Conservation (phyloP, 805 yeast species). For the Starmerella sirachaensis region DNA sequence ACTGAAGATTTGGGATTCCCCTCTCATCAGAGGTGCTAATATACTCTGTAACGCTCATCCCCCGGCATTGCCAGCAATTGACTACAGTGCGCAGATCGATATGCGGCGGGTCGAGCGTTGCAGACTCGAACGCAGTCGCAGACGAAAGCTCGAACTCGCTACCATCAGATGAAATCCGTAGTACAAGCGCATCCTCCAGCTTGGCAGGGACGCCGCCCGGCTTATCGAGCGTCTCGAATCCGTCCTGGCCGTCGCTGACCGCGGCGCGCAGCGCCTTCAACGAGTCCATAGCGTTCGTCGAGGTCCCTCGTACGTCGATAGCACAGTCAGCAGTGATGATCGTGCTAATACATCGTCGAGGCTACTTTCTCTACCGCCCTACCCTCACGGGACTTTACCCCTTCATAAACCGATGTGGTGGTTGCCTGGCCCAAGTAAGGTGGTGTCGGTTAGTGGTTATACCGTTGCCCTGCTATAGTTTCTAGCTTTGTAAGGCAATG, state of each 20-base stretch:
- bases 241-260: slow-evolving; percentile 6
- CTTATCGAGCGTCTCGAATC: slow-evolving; percentile 8
- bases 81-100: slow-evolving; percentile 16
- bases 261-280: slow-evolving; percentile 12
- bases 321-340: too few relatives aligned
- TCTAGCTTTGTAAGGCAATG: slow-evolving; percentile 18
- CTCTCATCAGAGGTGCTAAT: slow-evolving; percentile 56
- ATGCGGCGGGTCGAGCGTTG: slow-evolving; percentile 9
- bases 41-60: slow-evolving; percentile 70
- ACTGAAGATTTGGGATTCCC: slow-evolving; percentile 59
- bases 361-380: neutral
- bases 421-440: slow-evolving; percentile 1
- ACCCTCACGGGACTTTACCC: neutral
- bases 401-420: neutral
- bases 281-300: slow-evolving; percentile 9
- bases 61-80: slow-evolving; percentile 60
- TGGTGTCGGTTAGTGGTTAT: slow-evolving; percentile 23
- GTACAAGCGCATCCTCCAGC: slow-evolving; percentile 5
- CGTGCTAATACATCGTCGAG: too few relatives aligned
- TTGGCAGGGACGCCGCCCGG: slow-evolving; percentile 4
- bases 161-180: slow-evolving; percentile 3
- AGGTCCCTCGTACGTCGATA: neutral
- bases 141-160: slow-evolving; percentile 11
- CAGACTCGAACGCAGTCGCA: slow-evolving; percentile 16
- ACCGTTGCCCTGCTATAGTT: slow-evolving; percentile 22